Base-by-base conservation (phyloP, 2,329 filamentous ascomycete species). In the Capronia americana region DNA sequence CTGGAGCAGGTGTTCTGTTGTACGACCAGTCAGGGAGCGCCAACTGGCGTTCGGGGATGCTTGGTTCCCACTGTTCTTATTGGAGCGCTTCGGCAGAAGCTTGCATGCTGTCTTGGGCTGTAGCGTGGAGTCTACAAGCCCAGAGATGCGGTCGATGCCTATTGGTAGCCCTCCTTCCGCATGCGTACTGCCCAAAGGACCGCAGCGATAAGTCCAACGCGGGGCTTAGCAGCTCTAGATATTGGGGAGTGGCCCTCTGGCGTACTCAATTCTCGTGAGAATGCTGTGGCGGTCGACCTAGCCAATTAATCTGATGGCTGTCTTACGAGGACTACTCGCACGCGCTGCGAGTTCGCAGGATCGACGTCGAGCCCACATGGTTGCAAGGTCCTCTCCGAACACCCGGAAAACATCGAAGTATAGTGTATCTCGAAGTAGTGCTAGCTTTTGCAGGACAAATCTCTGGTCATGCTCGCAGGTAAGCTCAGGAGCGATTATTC, bases 351-450 rank as follows among this genome's bases (percentile, higher is more conserved):
- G 1, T 11, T 44, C 23, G 44, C n/a, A 48, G 41, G 6, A 24
- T 14, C 24, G 38, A 30, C 20, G 5, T 10, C 12, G 41, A 23
- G 44, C 26, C 57, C 57, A 59, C 10, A 17, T 8, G 4, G 23
- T 17, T 34, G 32, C 38, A 34, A 59, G 57, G 20, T 59, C 57
- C 28, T 51, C 38, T 24, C 41, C 48, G 57, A 59, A 59, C 6
- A 51, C n/a, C 14, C 57, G 24, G 23, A 59, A 59, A 7, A 59
- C 24, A 34, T 51, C 44, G 23, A 59, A 59, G 44, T 44, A 51
- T 20, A 48, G 28, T 1, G 38, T 38, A 6, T 20, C 23, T 38
- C 38, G 17, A 5, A 59, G 57, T 28, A 51, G 44, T 20, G 32
- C 23, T 17, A 59, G 26, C n/a, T 51, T 59, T 26, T 50, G 28